A percentile compares a stretch with the other conserved stretches of the same genome.
phyloP scores from a whole-genome alignment of 169 alveolate species.

The Eimeria zaria region DNA sequence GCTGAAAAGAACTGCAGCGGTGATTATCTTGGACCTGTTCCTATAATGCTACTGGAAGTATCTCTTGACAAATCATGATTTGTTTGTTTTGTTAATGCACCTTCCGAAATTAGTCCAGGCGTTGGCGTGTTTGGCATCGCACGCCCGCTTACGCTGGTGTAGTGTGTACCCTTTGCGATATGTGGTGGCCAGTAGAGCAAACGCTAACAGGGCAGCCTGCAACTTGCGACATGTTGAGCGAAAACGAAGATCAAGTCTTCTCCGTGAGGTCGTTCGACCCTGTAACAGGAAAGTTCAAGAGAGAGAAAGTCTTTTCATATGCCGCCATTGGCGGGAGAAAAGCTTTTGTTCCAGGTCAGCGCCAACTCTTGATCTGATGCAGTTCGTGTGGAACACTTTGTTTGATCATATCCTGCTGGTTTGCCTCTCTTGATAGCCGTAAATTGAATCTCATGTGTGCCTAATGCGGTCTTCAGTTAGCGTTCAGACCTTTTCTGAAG shows the following conservation, averaged over 20 bases:
- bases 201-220: slow-evolving; percentile 69
- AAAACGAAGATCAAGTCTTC: neutral
- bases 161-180: neutral
- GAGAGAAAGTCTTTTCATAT: neutral
- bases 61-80: neutral
- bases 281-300: neutral
- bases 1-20: neutral
- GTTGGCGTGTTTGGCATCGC: neutral
- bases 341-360: slow-evolving; percentile 53
- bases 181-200: slow-evolving; percentile 4
- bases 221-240: neutral
- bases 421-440: neutral
- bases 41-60: neutral
- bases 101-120: neutral
- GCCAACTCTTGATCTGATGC: neutral
- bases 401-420: neutral
- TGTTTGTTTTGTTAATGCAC: neutral
- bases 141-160: neutral
- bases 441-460: neutral
- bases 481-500: slow-evolving; percentile 1
- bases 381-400: neutral
- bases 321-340: neutral
- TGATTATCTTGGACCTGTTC: neutral
- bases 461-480: neutral
- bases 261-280: slow-evolving; percentile 36